Evolutionary conservation across 768 basidiomycete species (phyloP), one percentile per base, ranked within the genome.

Genomic region (Pleurotus platypus): DNA sequence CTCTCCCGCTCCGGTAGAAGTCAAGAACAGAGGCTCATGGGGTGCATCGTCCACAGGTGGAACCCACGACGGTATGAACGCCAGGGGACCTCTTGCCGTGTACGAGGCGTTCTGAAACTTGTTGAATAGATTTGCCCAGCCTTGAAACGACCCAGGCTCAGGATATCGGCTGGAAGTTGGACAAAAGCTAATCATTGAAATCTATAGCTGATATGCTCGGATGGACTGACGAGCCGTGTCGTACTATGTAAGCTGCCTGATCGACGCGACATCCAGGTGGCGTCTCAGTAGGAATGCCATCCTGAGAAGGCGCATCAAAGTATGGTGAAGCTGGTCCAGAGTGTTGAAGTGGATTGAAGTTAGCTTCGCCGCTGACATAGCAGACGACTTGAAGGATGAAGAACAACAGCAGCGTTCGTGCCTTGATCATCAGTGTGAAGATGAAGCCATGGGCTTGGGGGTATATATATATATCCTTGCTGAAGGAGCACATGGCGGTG

Each of bases 311-410:
- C 3, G 76, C 75, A 46, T 73, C 69, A 53, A 78, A 78, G 59
- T 76, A 78, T 1, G 76, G 76, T 1, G 74, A 73, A 0, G 75
- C 72, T 2, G 71, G 65, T 0, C 76, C 77, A n/a, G 74, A 74
- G 61, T 78, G 76, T 1, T 75, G 68, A 8, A 76, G 60, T 2
- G 76, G 74, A 53, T 78, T 60, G 61, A 75, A 77, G 30, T 30
- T 8, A 30, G 30, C 30, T 30, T 30, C 30, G 7, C 30, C 30
- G 11, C 30, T 11, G 30, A 30, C 30, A 30, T 6, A 3, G 30
- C 11, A 11, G 7, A 30, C 30, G 8, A 11, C 30, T 24, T 24
- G 24, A 11, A 30, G 30, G 27, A 30, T 7, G 30, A 30, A 11
- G 53, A 46, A 11, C 59, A 22, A 26, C 49, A 37, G 9, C 3